A percentile compares a stretch with the other conserved stretches of the same genome.
Conservation (phyloP, 2,329 filamentous ascomycete species). For the Mycocentrospora acerina region DNA sequence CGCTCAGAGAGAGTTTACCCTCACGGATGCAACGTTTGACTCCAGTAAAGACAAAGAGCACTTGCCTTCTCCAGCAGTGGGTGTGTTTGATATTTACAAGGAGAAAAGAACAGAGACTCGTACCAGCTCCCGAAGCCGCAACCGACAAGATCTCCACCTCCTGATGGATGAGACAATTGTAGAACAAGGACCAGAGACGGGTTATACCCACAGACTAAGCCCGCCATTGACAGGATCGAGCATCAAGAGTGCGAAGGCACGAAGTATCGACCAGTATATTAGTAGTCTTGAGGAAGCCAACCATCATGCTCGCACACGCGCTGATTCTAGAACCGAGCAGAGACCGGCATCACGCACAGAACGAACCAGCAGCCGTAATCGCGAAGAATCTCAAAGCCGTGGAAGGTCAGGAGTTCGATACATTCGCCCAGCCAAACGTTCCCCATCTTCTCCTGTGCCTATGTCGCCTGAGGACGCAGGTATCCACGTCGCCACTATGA, state of each 20-base stretch:
- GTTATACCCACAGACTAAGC: slow-evolving; percentile 56
- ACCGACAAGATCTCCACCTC: slow-evolving; percentile 67
- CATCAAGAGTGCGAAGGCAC: slow-evolving; percentile 59
- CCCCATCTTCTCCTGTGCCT: slow-evolving; percentile 86
- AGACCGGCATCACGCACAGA: slow-evolving; percentile 51
- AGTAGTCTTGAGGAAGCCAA: slow-evolving; percentile 80
- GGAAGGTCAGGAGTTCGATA: slow-evolving; percentile 67
- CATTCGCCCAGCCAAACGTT: slow-evolving; percentile 77
- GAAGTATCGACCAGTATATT: slow-evolving; percentile 80
- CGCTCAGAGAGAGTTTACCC: slow-evolving; percentile 58
- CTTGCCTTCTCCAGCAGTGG: slow-evolving; percentile 68
- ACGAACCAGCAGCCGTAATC: slow-evolving; percentile 48
- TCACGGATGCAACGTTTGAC: slow-evolving; percentile 41
- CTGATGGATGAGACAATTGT: slow-evolving; percentile 49
- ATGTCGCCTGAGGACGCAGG: slow-evolving; percentile 85
- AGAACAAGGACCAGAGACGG: slow-evolving; percentile 31
- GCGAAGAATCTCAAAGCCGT: slow-evolving; percentile 69
- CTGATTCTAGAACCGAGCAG: slow-evolving; percentile 45
- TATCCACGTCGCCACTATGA: slow-evolving; percentile 50
- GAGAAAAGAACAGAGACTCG: slow-evolving; percentile 63
- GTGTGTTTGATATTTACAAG: slow-evolving; percentile 63
- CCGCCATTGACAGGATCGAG: slow-evolving; percentile 50
- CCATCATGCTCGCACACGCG: slow-evolving; percentile 51
- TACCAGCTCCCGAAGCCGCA: slow-evolving; percentile 75
- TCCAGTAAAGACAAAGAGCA: slow-evolving; percentile 31